A percentile compares a stretch with the other conserved stretches of the same genome.
Evolutionary conservation across 441 rosid species (phyloP).

Genomic region (Aquilaria agallochum): DNA sequence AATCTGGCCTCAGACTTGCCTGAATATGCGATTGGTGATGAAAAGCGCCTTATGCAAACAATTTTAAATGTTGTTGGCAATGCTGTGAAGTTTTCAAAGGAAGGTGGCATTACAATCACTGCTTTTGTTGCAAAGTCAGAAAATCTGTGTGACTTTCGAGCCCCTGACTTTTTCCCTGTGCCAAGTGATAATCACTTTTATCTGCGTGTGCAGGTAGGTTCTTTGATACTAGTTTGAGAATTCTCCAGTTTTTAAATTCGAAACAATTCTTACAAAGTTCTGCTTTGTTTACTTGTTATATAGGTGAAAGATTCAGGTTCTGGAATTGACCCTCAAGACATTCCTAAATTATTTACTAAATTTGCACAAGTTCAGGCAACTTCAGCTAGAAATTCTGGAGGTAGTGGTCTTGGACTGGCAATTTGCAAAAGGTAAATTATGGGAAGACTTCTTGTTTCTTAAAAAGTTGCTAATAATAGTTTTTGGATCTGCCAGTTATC

Average conservation of each 20-base stretch:
- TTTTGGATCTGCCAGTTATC: not conserved
- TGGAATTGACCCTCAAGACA: conserved; percentile 85
- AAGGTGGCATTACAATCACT: conserved; percentile 67
- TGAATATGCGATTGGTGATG: conserved; percentile 84
- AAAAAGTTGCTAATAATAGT: not conserved
- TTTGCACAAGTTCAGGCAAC: conserved; percentile 79
- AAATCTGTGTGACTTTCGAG: conserved; percentile 50
- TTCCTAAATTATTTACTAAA: conserved; percentile 81
- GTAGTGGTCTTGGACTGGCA: conserved; percentile 99
- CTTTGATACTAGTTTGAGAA: conserved; percentile 11
- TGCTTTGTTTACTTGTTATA: conserved; percentile 17
- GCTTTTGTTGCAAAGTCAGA: conserved; percentile 76
- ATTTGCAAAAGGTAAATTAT: conserved; percentile 80
- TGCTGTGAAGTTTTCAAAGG: conserved; percentile 94
- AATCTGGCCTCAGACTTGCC: conserved; percentile 88
- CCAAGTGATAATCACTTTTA: conserved; percentile 74
- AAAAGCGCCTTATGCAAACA: conserved; percentile 86
- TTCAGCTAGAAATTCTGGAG: conserved; percentile 61
- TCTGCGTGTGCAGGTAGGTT: conserved; percentile 85
- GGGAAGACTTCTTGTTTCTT: conserved; percentile 5
- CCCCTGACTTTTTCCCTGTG: conserved; percentile 57
- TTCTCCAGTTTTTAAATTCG: conserved; percentile 6
- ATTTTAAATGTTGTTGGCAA: conserved; percentile 85
- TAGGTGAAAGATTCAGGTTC: conserved; percentile 91
- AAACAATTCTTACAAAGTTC: not conserved